These are phyloP conservation scores for Solanum sparsipilum DNA, from an alignment of 257 asterid species.

Conservation along the genomic window DNA sequence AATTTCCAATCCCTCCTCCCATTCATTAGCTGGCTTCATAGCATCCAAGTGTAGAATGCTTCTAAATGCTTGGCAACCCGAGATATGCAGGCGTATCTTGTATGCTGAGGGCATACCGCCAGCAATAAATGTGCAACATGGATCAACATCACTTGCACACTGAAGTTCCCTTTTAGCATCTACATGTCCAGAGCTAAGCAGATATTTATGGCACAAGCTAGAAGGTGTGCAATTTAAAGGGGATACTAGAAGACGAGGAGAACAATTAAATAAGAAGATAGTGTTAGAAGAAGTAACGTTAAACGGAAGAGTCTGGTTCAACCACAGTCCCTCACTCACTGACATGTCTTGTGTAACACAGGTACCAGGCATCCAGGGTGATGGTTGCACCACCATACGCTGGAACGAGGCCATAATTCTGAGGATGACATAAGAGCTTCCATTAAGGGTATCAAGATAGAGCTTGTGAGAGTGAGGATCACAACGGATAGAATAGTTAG, in stretches of 20 bases:
- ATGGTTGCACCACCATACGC: constrained; percentile 33
- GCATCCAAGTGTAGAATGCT: constrained; percentile 28
- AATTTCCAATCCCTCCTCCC: constrained; percentile 40
- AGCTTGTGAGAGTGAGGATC: constrained; percentile 23
- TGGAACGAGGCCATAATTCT: constrained; percentile 9
- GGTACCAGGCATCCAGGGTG: constrained; percentile 24
- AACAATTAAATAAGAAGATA: constrained; percentile 27
- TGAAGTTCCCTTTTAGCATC: constrained; percentile 13
- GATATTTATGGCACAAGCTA: constrained; percentile 32
- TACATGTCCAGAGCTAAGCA: constrained; percentile 27
- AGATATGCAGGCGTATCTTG: constrained; percentile 30
- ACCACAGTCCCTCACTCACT: constrained; percentile 27
- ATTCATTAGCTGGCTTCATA: constrained; percentile 17
- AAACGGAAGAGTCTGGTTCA: constrained; percentile 34
- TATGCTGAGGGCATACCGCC: constrained; percentile 41
- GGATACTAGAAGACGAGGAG: constrained; percentile 32
- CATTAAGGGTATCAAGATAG: constrained; percentile 28
- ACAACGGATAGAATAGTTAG: constrained; percentile 25
- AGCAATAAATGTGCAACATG: constrained; percentile 36
- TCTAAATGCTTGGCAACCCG: constrained; percentile 36
- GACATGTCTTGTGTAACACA: constrained; percentile 28
- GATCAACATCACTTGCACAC: constrained; percentile 23
- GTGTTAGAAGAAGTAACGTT: constrained; percentile 29
- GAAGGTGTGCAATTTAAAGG: constrained; percentile 37
- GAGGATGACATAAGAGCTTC: constrained; percentile 25